A percentile compares a stretch with the other conserved stretches of the same genome.
These are phyloP conservation scores for Yamadazyma insecticola DNA, from an alignment of 805 yeast species.

Conservation along the genomic window DNA sequence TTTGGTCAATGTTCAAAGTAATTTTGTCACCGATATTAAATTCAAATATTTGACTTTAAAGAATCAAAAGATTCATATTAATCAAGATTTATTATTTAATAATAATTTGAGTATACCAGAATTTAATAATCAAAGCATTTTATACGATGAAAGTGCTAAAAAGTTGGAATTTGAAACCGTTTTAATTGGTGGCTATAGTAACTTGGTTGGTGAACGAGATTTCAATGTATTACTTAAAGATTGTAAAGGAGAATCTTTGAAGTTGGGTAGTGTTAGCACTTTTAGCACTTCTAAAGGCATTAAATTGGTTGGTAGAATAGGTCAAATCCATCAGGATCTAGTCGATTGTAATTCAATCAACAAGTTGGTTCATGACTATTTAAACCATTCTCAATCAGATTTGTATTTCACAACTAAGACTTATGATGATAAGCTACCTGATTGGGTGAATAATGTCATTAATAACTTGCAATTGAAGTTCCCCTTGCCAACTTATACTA, in stretches of 20 bases:
- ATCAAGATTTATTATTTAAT: constrained; percentile 10
- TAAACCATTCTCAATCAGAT: not conserved
- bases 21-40: constrained; percentile 14
- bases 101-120: too few species aligned
- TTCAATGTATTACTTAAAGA: too few species aligned
- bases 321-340: too few species aligned
- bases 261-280: too few species aligned
- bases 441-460: constrained; percentile 10
- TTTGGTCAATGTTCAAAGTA: constrained; percentile 18
- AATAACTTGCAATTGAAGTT: constrained; percentile 6
- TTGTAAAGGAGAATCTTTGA: too few species aligned
- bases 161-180: too few species aligned
- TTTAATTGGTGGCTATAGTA: too few species aligned
- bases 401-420: not conserved
- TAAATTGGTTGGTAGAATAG: too few species aligned
- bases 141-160: not conserved
- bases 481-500: too few species aligned
- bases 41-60: constrained; percentile 13
- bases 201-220: too few species aligned
- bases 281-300: too few species aligned
- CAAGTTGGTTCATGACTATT: constrained; percentile 1
- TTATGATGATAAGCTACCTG: constrained; percentile 4
- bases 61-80: constrained; percentile 5
- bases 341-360: constrained; percentile 4
- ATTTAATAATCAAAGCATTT: too few species aligned